Conservation (phyloP, 2,329 filamentous ascomycete genomes). For the Xylariaceae sp. region DNA sequence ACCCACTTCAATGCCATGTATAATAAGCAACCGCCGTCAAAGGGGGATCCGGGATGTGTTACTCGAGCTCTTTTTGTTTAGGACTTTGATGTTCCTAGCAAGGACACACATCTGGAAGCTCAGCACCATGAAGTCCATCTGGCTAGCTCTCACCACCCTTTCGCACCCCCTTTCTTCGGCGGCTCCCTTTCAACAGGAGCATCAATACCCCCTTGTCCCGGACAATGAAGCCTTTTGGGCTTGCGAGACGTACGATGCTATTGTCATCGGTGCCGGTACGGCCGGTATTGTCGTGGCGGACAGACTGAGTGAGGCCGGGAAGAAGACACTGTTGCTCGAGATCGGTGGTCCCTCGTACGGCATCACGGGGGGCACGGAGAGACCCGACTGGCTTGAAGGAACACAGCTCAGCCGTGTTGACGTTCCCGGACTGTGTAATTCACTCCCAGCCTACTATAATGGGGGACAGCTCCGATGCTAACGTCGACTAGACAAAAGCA, state of each 20-base stretch:
- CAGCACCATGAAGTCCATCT: constrained; percentile 11
- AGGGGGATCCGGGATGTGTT: background rate
- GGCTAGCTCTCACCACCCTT: background rate
- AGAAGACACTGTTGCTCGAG: constrained; percentile 48
- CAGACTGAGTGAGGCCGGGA: constrained; percentile 46
- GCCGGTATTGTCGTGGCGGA: constrained; percentile 49
- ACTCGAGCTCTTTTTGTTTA: too few relatives aligned
- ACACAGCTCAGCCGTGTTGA: constrained; percentile 47
- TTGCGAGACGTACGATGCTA: constrained; percentile 31
- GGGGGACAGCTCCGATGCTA: background rate
- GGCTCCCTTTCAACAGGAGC: constrained; percentile 11
- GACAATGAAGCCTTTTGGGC: constrained; percentile 23
- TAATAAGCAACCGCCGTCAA: background rate
- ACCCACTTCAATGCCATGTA: background rate
- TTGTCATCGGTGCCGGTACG: constrained; percentile 47
- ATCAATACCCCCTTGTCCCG: background rate
- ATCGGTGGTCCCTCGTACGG: constrained; percentile 47
- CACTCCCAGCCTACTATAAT: background rate
- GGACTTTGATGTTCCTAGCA: too few relatives aligned
- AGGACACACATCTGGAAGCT: too few relatives aligned
- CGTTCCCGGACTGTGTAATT: constrained; percentile 45
- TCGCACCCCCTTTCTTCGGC: constrained; percentile 6
- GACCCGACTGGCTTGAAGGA: constrained; percentile 43
- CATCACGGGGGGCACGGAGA: constrained; percentile 42
- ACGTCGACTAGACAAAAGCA: constrained; percentile 39